phyloP scores from a whole-genome alignment of 176 grass and related monocot genomes.

The Cenchrus americanus region DNA sequence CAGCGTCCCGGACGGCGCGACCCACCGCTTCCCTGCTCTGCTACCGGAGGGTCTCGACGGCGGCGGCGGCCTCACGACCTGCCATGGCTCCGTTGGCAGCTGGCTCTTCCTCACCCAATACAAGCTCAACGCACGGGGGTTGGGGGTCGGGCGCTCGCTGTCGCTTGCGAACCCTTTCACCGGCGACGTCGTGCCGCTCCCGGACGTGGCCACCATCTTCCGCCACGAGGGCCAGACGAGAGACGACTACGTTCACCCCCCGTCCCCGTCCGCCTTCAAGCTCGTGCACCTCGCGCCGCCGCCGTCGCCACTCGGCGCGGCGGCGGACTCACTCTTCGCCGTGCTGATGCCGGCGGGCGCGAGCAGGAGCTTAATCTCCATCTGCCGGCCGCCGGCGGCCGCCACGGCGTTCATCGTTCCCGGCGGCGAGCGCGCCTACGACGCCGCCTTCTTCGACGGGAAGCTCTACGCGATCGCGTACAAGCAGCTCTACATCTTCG shows the following conservation, averaged over 20 bases:
- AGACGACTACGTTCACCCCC: too few species aligned
- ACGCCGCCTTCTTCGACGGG: too few species aligned
- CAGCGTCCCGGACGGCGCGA: background rate
- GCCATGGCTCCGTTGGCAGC: conserved; percentile 9
- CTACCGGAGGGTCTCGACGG: background rate
- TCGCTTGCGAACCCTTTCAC: conserved; percentile 4
- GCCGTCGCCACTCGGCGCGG: background rate
- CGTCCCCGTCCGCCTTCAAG: background rate
- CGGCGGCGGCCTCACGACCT: background rate
- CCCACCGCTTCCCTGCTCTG: background rate
- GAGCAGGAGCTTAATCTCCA: too few species aligned
- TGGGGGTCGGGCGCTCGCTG: background rate
- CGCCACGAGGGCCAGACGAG: too few species aligned
- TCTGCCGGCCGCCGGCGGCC: too few species aligned
- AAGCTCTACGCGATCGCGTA: background rate
- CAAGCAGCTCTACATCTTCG: background rate
- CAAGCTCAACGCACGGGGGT: background rate
- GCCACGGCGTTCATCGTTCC: too few species aligned
- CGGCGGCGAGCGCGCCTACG: too few species aligned
- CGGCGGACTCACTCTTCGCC: background rate
- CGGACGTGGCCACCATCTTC: background rate
- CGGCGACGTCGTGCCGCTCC: background rate
- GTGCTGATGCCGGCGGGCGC: background rate
- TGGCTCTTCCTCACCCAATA: background rate
- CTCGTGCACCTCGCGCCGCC: background rate